These are phyloP conservation scores for Myxozyma geophila DNA, from an alignment of 805 yeast genomes.

Conservation along the genomic window DNA sequence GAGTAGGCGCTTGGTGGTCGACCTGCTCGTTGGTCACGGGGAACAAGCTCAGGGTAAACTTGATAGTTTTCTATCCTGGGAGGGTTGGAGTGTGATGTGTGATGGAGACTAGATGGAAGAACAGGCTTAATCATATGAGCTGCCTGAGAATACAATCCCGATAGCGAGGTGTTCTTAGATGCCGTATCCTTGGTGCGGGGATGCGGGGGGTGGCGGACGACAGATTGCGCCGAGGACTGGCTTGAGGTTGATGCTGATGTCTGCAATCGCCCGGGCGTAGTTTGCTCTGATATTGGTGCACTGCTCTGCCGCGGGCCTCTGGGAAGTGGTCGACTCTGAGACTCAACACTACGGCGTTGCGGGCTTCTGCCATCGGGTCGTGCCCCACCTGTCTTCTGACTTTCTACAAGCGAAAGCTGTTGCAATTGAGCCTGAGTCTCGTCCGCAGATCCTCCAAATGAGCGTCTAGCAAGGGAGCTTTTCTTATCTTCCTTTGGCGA, in stretches of 20 bases:
- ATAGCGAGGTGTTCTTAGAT: neutral
- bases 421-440: slow-evolving; percentile 9
- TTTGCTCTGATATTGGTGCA: neutral
- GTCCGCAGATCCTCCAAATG: slow-evolving; percentile 6
- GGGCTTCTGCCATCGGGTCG: neutral
- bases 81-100: neutral
- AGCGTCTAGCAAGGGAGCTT: neutral
- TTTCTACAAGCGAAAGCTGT: slow-evolving; percentile 2
- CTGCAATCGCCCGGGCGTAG: neutral
- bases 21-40: slow-evolving; percentile 4
- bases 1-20: neutral
- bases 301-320: neutral
- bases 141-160: slow-evolving; percentile 3
- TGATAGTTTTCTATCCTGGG: neutral
- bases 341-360: neutral
- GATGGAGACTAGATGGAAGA: neutral
- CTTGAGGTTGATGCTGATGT: neutral
- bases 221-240: neutral
- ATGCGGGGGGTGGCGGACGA: neutral
- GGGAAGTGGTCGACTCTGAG: neutral
- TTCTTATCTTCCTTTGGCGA: slow-evolving; percentile 1
- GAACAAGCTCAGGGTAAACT: slow-evolving; percentile 12
- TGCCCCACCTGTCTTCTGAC: neutral
- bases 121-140: slow-evolving; percentile 3
- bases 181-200: neutral